phyloP scores from a whole-genome alignment of 306 rosid genomes.

The Calophaca sinica region DNA sequence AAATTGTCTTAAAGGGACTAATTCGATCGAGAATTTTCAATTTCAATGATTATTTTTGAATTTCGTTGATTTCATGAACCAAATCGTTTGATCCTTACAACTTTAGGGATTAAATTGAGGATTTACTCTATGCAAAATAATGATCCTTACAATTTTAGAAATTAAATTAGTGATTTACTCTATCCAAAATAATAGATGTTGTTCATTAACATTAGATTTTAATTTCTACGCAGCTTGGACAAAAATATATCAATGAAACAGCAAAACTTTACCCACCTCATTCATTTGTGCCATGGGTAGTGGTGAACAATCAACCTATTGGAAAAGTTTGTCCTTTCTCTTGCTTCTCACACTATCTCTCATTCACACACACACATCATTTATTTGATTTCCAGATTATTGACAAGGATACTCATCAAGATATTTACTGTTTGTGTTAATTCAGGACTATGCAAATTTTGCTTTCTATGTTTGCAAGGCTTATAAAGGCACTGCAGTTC shows the following conservation, averaged over 20 bases:
- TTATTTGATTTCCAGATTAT: constrained; percentile 13
- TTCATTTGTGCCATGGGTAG: constrained; percentile 67
- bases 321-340: constrained; percentile 49
- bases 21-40: no score
- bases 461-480: constrained; percentile 53
- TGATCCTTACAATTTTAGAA: no score
- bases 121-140: no score
- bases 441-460: constrained; percentile 58
- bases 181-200: background rate
- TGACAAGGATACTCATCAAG: constrained; percentile 27
- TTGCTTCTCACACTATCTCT: background rate
- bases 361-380: background rate
- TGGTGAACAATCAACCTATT: constrained; percentile 64
- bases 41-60: no score
- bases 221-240: constrained; percentile 57
- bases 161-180: no score
- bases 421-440: constrained; percentile 6
- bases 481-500: constrained; percentile 45
- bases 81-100: no score
- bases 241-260: constrained; percentile 48
- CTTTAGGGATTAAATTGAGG: no score
- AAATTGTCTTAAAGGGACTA: no score
- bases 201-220: constrained; percentile 1
- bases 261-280: constrained; percentile 55
- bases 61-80: no score